Percentiles rank a stretch among this genome's conserved stretches.
These are phyloP conservation scores for Nicotiana obtusifolia DNA, from an alignment of 257 asterid genomes.

Conservation along the genomic window DNA sequence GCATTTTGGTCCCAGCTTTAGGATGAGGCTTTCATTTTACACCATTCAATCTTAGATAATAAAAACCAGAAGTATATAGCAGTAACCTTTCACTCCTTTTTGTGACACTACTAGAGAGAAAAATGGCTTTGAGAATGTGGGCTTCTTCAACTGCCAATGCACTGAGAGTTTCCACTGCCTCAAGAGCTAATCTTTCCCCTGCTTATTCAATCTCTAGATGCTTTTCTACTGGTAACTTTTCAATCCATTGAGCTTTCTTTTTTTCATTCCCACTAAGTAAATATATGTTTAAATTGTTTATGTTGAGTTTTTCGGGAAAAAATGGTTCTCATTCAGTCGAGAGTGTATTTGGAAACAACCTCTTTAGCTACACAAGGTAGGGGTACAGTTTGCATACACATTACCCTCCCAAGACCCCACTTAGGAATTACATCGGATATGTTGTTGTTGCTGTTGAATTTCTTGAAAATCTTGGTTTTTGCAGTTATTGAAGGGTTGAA, in stretches of 20 bases:
- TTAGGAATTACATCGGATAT: too few species aligned
- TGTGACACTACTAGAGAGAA: background rate
- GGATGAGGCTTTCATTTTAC: constrained; percentile 72
- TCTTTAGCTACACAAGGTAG: too few species aligned
- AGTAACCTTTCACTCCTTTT: background rate
- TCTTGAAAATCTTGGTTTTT: background rate
- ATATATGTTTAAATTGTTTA: too few species aligned
- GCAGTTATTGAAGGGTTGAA: constrained; percentile 77
- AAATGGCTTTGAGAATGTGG: constrained; percentile 89
- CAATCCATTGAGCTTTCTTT: too few species aligned
- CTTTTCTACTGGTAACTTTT: constrained; percentile 58
- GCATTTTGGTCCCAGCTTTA: background rate
- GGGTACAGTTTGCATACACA: too few species aligned
- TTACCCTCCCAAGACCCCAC: too few species aligned
- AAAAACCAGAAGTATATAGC: background rate
- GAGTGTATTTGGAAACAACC: too few species aligned
- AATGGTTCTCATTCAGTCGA: too few species aligned
- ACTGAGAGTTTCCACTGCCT: constrained; percentile 41
- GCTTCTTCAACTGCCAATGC: constrained; percentile 97
- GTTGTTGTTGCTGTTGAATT: too few species aligned
- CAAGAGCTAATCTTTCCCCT: constrained; percentile 33
- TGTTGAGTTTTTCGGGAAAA: too few species aligned
- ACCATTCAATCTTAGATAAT: constrained; percentile 49
- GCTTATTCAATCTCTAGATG: constrained; percentile 67
- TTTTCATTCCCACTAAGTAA: too few species aligned